These are phyloP conservation scores for Amanita exitialis DNA, from an alignment of 768 basidiomycete species.

Conservation along the genomic window DNA sequence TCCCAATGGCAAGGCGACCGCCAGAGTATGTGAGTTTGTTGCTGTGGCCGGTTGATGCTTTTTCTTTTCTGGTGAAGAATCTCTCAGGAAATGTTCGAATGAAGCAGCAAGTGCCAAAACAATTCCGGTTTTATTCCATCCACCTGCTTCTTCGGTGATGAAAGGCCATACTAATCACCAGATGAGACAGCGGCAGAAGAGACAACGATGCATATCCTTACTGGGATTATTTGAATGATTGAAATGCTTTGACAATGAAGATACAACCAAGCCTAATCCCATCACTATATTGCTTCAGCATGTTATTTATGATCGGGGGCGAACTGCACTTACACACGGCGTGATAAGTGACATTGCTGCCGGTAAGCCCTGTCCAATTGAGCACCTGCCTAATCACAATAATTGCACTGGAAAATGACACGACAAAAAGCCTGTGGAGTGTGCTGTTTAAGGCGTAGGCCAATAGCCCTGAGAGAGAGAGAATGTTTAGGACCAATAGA, in stretches of 20 bases:
- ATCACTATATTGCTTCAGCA: slow-evolving; percentile 31
- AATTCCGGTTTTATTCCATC: slow-evolving; percentile 63
- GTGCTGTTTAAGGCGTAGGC: slow-evolving; percentile 45
- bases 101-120: slow-evolving; percentile 47
- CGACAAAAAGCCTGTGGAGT: slow-evolving; percentile 42
- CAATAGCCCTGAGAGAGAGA: slow-evolving; percentile 42
- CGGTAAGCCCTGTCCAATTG: slow-evolving; percentile 36
- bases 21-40: slow-evolving; percentile 15
- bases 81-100: slow-evolving; percentile 26
- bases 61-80: not conserved
- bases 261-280: slow-evolving; percentile 54
- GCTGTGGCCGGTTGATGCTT: slow-evolving; percentile 2
- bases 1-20: slow-evolving; percentile 47
- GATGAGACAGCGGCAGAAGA: slow-evolving; percentile 1
- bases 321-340: slow-evolving; percentile 29
- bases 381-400: slow-evolving; percentile 40
- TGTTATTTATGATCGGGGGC: not conserved
- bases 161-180: slow-evolving; percentile 62
- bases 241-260: slow-evolving; percentile 63
- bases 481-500: slow-evolving; percentile 32
- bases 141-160: slow-evolving; percentile 51
- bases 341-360: slow-evolving; percentile 31
- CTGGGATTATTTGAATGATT: slow-evolving; percentile 79
- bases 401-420: slow-evolving; percentile 42
- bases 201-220: slow-evolving; percentile 16